phyloP scores from a whole-genome alignment of 176 grass and related monocot genomes.

The Bromus sterilis region DNA sequence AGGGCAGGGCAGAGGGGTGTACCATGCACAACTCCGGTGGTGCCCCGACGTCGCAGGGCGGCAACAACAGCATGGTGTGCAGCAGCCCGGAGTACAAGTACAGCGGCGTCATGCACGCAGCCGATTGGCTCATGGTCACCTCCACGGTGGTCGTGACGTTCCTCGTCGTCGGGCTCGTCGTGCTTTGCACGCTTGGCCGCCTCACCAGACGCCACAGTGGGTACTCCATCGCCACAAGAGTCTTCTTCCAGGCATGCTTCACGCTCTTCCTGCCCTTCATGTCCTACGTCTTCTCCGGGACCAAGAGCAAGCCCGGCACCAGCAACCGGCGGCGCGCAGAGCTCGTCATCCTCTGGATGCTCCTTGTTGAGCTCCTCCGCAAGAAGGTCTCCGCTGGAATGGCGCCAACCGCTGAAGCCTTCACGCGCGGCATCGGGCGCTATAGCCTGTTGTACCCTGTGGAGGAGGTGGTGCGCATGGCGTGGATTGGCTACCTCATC shows the following conservation, averaged over 20 bases:
- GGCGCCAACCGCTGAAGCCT: neutral
- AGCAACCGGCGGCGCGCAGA: neutral
- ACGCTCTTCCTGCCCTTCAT: slow-evolving; percentile 26
- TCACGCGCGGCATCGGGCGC: neutral
- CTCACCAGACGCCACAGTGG: neutral
- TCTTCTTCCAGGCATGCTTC: slow-evolving; percentile 22
- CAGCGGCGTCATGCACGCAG: neutral
- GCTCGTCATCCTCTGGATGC: slow-evolving; percentile 35
- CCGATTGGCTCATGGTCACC: neutral
- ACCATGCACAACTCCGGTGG: too few species aligned
- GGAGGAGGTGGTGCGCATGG: slow-evolving; percentile 10
- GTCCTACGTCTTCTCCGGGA: slow-evolving; percentile 33
- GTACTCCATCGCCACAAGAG: neutral
- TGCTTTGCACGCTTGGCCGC: neutral
- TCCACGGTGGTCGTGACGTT: neutral
- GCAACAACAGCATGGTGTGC: too few species aligned
- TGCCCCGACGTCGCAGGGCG: too few species aligned
- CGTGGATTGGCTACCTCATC: slow-evolving; percentile 25
- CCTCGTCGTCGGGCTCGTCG: neutral
- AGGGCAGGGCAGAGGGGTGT: too few species aligned
- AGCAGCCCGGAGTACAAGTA: too few species aligned
- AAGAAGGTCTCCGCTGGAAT: slow-evolving; percentile 21
- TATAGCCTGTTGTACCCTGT: neutral
- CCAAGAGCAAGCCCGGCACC: neutral
- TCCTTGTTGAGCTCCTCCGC: slow-evolving; percentile 24